phyloP scores from a whole-genome alignment of 805 yeast genomes.

The Kodamaea fukazawae region DNA sequence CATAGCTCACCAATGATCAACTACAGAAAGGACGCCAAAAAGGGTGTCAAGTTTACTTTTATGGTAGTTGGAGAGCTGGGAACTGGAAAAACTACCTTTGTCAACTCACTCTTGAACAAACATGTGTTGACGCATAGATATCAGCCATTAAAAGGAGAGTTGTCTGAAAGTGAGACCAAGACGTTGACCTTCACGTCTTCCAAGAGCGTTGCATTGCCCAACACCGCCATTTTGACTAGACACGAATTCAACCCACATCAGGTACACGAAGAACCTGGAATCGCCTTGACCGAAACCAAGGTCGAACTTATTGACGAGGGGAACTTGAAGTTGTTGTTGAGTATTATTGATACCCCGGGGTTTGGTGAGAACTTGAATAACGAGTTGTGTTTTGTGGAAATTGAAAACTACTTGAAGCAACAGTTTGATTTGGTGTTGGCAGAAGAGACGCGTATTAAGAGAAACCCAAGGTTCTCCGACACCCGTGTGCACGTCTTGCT shows the following conservation, averaged over 20 bases:
- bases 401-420: slow-evolving; percentile 64
- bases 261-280: slow-evolving; percentile 70
- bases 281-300: slow-evolving; percentile 65
- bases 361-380: slow-evolving; percentile 76
- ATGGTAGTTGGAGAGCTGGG: slow-evolving; percentile 74
- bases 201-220: slow-evolving; percentile 51
- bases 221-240: slow-evolving; percentile 55
- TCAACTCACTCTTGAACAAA: slow-evolving; percentile 64
- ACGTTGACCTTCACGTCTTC: slow-evolving; percentile 58
- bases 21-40: slow-evolving; percentile 64
- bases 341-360: slow-evolving; percentile 70
- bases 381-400: slow-evolving; percentile 62
- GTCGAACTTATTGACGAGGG: slow-evolving; percentile 62
- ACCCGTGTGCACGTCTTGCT: slow-evolving; percentile 74
- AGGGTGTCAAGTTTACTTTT: slow-evolving; percentile 71
- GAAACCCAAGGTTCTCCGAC: slow-evolving; percentile 82
- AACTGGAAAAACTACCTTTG: slow-evolving; percentile 74
- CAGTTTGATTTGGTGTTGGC: slow-evolving; percentile 77
- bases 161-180: slow-evolving; percentile 34
- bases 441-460: slow-evolving; percentile 81
- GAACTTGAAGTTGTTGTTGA: slow-evolving; percentile 52
- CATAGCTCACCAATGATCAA: slow-evolving; percentile 43
- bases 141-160: slow-evolving; percentile 20
- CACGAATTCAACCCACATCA: slow-evolving; percentile 57
- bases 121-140: slow-evolving; percentile 60